Conservation (phyloP, 1,284 basidiomycete genomes). For the Cryptococcus depauperatus region DNA sequence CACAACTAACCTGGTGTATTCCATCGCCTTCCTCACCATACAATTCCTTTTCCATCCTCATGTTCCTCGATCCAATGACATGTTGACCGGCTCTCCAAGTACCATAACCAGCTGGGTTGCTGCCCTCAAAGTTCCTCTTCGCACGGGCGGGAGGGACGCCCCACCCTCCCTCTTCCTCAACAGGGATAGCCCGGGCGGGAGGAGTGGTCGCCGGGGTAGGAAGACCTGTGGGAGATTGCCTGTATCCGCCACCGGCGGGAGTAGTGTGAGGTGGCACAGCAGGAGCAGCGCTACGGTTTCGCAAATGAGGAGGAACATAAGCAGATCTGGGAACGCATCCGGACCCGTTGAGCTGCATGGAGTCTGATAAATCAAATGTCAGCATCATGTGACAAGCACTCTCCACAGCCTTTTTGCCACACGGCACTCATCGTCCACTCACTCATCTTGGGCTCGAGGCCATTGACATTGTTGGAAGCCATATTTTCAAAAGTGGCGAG, state of each 20-base stretch:
- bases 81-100: slow-evolving; percentile 87
- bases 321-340: slow-evolving; percentile 28
- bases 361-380: background rate
- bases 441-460: background rate
- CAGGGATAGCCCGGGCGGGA: slow-evolving; percentile 47
- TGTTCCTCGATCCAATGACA: slow-evolving; percentile 68
- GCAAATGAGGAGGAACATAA: slow-evolving; percentile 85
- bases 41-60: slow-evolving; percentile 87
- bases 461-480: background rate
- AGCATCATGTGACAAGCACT: too few species aligned
- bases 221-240: slow-evolving; percentile 32
- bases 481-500: background rate
- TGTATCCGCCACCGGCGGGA: slow-evolving; percentile 27
- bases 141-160: slow-evolving; percentile 46
- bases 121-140: slow-evolving; percentile 47
- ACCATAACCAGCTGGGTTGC: slow-evolving; percentile 60
- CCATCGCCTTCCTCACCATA: slow-evolving; percentile 82
- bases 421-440: too few species aligned
- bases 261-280: slow-evolving; percentile 16
- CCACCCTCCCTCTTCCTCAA: slow-evolving; percentile 45
- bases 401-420: too few species aligned
- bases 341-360: background rate
- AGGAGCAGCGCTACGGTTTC: slow-evolving; percentile 46
- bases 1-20: slow-evolving; percentile 42
- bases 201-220: slow-evolving; percentile 41